phyloP scores from a whole-genome alignment of 768 basidiomycete species.

The Tulasnella sp. region DNA sequence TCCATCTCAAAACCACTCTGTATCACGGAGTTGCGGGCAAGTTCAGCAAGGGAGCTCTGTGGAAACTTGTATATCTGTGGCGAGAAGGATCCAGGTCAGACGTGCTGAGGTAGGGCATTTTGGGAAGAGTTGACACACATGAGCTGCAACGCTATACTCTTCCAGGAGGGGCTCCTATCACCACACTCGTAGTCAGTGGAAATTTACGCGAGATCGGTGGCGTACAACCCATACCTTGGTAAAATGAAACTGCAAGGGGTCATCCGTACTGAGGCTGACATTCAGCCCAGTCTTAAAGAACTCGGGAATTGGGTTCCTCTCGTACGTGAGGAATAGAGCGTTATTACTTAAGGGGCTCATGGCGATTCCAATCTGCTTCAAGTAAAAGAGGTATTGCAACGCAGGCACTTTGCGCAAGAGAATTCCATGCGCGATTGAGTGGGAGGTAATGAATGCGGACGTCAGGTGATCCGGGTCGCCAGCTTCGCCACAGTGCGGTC shows the following conservation, averaged over 20 bases:
- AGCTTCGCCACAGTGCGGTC: constrained; percentile 95
- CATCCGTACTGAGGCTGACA: constrained; percentile 92
- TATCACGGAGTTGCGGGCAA: constrained; percentile 94
- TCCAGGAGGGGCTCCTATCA: constrained; percentile 82
- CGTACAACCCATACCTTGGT: constrained; percentile 57
- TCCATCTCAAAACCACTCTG: constrained; percentile 99
- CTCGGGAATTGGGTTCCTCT: constrained; percentile 92
- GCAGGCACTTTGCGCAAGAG: constrained; percentile 95
- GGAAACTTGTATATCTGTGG: constrained; percentile 92
- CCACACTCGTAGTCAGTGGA: background rate
- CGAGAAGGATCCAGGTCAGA: background rate
- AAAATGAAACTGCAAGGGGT: constrained; percentile 95
- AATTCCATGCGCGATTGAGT: constrained; percentile 99
- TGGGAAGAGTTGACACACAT: constrained; percentile 40
- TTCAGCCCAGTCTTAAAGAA: constrained; percentile 96
- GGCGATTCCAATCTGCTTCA: constrained; percentile 95
- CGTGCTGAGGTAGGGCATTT: background rate
- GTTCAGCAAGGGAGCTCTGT: constrained; percentile 86
- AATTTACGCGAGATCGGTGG: background rate
- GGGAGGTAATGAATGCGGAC: constrained; percentile 89
- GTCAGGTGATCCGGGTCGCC: constrained; percentile 97
- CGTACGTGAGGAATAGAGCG: constrained; percentile 91
- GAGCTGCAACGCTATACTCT: constrained; percentile 96
- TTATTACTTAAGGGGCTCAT: constrained; percentile 99
- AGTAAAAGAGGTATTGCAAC: constrained; percentile 91